Percentiles rank a stretch among this genome's conserved stretches.
Conservation (phyloP, 2,329 filamentous ascomycete genomes). For the Sarocladium oryzae region DNA sequence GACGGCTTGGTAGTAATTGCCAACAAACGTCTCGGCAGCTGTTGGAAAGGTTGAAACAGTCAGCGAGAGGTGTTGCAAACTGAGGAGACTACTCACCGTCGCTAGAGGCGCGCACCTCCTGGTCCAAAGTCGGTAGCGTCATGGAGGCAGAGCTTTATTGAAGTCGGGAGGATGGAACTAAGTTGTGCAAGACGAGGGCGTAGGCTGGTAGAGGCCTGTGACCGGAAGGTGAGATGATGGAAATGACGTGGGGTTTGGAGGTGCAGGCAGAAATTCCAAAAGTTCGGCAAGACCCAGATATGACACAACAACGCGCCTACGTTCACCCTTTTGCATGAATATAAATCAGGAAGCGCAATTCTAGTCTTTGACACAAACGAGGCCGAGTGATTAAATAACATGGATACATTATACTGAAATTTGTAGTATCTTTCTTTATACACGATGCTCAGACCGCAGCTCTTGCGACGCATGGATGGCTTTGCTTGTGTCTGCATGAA, state of each 20-base stretch:
- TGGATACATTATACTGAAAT: no score
- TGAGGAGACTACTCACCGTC: constrained; percentile 31
- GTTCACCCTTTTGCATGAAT: no score
- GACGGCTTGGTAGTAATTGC: constrained; percentile 69
- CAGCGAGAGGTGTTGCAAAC: constrained; percentile 1
- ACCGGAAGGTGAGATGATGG: neutral
- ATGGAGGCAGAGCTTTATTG: constrained; percentile 17
- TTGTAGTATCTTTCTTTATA: no score
- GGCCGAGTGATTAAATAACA: no score
- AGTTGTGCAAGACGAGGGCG: neutral
- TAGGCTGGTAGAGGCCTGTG: neutral
- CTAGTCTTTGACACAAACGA: no score
- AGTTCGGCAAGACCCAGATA: neutral
- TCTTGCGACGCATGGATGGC: no score
- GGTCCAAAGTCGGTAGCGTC: constrained; percentile 33
- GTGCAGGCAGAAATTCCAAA: neutral
- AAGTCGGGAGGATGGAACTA: neutral
- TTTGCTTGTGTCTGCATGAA: no score
- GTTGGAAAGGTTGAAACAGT: neutral
- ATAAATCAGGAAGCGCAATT: no score
- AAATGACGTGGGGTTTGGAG: constrained; percentile 2
- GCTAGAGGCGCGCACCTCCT: constrained; percentile 37
- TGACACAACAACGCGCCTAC: neutral
- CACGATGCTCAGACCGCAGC: no score
- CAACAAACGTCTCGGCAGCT: constrained; percentile 68